phyloP scores from a whole-genome alignment of 441 rosid genomes.

The Erysimum cheiri region DNA sequence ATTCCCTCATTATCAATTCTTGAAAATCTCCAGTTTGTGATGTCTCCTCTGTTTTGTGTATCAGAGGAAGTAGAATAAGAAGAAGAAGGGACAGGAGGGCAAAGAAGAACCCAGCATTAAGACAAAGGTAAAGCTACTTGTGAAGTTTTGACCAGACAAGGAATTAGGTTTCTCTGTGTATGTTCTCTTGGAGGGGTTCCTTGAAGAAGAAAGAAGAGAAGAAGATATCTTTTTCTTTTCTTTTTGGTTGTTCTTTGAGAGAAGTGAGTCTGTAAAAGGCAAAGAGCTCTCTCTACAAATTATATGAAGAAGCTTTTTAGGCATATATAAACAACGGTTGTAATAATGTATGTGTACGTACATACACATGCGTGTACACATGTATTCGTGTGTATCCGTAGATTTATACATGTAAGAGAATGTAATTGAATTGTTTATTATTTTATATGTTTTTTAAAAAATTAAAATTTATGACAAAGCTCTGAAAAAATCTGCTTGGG shows the following conservation, averaged over 20 bases:
- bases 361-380: conserved; percentile 39
- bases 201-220: conserved; percentile 47
- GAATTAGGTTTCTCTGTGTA: conserved; percentile 40
- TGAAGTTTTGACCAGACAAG: conserved; percentile 59
- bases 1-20: too few relatives aligned
- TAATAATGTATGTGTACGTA: conserved; percentile 30
- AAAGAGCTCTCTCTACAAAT: conserved; percentile 39
- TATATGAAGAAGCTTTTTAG: conserved; percentile 35
- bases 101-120: conserved; percentile 44
- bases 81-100: conserved; percentile 43
- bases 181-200: conserved; percentile 52
- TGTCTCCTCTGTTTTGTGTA: conserved; percentile 24
- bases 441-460: background rate
- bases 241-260: conserved; percentile 13
- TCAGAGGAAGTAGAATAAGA: conserved; percentile 32
- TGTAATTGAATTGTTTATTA: conserved; percentile 20
- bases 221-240: background rate
- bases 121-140: conserved; percentile 38
- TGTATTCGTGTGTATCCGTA: conserved; percentile 46
- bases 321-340: conserved; percentile 36
- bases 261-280: conserved; percentile 41
- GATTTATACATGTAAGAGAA: conserved; percentile 37
- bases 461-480: conserved; percentile 26
- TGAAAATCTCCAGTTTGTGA: too few relatives aligned
- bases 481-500: conserved; percentile 41